phyloP scores from a whole-genome alignment of 2,329 filamentous ascomycete species.

The Alternaria viburni region DNA sequence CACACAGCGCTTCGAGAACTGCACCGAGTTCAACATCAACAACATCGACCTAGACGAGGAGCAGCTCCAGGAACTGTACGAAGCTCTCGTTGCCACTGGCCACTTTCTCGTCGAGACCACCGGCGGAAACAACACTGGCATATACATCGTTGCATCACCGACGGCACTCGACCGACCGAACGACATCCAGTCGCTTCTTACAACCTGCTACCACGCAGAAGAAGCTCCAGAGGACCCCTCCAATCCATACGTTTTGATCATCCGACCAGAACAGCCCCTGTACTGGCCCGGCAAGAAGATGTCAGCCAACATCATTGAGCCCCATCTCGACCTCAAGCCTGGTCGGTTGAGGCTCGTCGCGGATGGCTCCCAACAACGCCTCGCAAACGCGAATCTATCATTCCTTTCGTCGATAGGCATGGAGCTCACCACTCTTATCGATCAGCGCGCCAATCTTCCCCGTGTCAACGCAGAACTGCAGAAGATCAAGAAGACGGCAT shows the following conservation, averaged over 20 bases:
- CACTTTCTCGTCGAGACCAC: constrained; percentile 84
- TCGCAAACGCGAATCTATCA: constrained; percentile 77
- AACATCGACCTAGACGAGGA: constrained; percentile 71
- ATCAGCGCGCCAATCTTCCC: constrained; percentile 90
- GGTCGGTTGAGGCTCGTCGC: constrained; percentile 89
- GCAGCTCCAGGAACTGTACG: constrained; percentile 76
- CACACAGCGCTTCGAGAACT: constrained; percentile 93
- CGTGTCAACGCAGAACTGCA: constrained; percentile 90
- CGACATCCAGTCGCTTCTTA: constrained; percentile 85
- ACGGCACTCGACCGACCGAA: constrained; percentile 75
- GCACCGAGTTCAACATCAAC: constrained; percentile 90
- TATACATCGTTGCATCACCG: constrained; percentile 85
- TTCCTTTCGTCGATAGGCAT: constrained; percentile 82
- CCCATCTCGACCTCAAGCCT: constrained; percentile 82
- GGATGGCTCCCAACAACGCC: constrained; percentile 78
- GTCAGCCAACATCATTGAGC: constrained; percentile 73
- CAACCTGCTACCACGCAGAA: constrained; percentile 75
- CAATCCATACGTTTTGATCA: constrained; percentile 83
- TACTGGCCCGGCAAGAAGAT: constrained; percentile 83
- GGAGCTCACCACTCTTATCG: constrained; percentile 86
- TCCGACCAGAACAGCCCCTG: constrained; percentile 79
- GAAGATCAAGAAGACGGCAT: constrained; percentile 93
- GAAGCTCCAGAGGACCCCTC: constrained; percentile 73
- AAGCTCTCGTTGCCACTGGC: constrained; percentile 78
- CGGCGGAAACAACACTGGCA: constrained; percentile 71